These are phyloP conservation scores for Amorphotheca resinae DNA, from an alignment of 495 filamentous ascomycete genomes.

Conservation along the genomic window DNA sequence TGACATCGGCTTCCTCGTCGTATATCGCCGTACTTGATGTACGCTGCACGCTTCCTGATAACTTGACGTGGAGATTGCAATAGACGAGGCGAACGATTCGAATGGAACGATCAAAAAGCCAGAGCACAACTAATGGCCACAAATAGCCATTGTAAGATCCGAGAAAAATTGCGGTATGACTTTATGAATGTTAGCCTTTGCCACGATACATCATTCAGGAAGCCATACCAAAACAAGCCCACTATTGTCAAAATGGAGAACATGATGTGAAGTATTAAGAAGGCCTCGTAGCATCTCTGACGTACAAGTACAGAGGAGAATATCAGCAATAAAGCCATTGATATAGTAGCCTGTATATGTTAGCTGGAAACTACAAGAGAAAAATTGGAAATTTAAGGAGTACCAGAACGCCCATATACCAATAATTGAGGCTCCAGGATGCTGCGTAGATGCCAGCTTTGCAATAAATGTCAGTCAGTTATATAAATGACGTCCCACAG, in stretches of 20 bases:
- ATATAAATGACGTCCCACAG: neutral
- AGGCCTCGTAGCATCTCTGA: conserved; percentile 38
- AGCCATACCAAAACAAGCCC: too few relatives aligned
- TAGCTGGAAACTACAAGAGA: neutral
- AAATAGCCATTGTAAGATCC: neutral
- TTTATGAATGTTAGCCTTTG: neutral
- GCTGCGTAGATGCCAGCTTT: neutral
- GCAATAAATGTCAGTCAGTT: neutral
- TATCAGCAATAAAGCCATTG: conserved; percentile 34
- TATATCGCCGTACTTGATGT: conserved; percentile 28
- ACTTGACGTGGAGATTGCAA: conserved; percentile 32
- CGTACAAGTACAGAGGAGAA: conserved; percentile 37
- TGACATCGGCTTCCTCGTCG: conserved; percentile 34
- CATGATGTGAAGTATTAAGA: conserved; percentile 39
- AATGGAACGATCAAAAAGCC: conserved; percentile 37
- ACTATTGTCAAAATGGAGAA: conserved; percentile 39
- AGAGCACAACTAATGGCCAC: conserved; percentile 21
- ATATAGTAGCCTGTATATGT: conserved; percentile 29
- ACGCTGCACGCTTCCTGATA: too few relatives aligned
- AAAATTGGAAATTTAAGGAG: conserved; percentile 3
- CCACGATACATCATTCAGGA: conserved; percentile 17
- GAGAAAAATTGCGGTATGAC: too few relatives aligned
- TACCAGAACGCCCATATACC: conserved; percentile 23
- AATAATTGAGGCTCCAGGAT: conserved; percentile 17
- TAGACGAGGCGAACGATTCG: conserved; percentile 35